These are phyloP conservation scores for Stipa capillata DNA, from an alignment of 176 grass and related monocot genomes.

Conservation along the genomic window DNA sequence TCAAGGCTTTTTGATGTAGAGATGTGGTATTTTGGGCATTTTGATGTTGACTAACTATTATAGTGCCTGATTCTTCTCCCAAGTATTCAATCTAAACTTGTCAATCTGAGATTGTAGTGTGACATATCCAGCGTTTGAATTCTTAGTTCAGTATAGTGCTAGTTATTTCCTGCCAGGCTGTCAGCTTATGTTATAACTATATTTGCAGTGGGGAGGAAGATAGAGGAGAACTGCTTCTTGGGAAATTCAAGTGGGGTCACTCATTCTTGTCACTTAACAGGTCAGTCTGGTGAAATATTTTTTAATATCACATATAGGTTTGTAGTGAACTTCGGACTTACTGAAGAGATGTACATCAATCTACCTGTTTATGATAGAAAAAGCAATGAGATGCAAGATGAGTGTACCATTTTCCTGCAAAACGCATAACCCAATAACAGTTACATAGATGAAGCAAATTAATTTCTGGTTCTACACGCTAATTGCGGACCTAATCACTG, in stretches of 20 bases:
- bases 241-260: conserved; percentile 97
- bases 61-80: not conserved
- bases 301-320: not conserved
- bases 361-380: not conserved
- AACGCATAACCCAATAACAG: not conserved
- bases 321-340: not conserved
- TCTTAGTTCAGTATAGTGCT: not conserved
- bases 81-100: not conserved
- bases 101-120: not conserved
- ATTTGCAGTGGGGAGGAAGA: conserved; percentile 75
- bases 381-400: not conserved
- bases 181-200: conserved; percentile 19
- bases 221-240: conserved; percentile 55
- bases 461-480: not conserved
- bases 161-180: not conserved
- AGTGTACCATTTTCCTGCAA: not conserved
- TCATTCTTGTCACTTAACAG: conserved; percentile 94
- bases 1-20: not conserved
- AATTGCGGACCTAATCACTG: not conserved
- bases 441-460: not conserved
- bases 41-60: not conserved
- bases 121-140: not conserved
- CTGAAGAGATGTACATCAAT: not conserved
- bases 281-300: conserved; percentile 24
- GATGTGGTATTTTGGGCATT: not conserved